Evolutionary conservation across 306 rosid species (phyloP).

Genomic region (Vicia villosa): DNA sequence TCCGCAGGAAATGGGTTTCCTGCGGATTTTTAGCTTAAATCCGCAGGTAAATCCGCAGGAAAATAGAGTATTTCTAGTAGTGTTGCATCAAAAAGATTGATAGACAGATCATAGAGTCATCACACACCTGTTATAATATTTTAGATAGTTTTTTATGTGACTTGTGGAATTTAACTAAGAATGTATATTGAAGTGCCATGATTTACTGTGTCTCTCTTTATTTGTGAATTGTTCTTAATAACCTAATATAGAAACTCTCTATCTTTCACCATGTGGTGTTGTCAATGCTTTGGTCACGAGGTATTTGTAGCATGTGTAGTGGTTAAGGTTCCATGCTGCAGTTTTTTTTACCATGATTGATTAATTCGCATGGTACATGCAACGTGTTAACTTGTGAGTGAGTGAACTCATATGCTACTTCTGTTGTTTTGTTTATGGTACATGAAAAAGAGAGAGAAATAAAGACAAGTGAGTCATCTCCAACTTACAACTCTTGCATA

Average conservation of each 20-base stretch:
- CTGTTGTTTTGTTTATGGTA: not conserved
- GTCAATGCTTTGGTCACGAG: slow-evolving; percentile 37
- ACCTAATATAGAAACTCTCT: slow-evolving; percentile 32
- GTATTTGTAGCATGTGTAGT: slow-evolving; percentile 31
- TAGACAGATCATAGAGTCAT: slow-evolving; percentile 18
- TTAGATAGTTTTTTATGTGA: slow-evolving; percentile 10
- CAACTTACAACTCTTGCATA: slow-evolving; percentile 2
- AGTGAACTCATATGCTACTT: not conserved
- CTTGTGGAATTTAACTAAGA: slow-evolving; percentile 33
- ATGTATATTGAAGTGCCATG: not conserved
- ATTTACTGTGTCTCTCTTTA: slow-evolving; percentile 4
- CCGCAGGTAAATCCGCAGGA: too few species aligned
- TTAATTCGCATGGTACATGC: slow-evolving; percentile 5
- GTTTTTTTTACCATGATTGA: not conserved
- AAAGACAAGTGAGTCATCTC: not conserved
- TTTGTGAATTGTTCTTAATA: not conserved
- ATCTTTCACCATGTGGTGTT: slow-evolving; percentile 34
- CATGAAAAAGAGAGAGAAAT: not conserved
- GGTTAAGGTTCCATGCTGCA: slow-evolving; percentile 13
- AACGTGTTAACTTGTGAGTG: not conserved
- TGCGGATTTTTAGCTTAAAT: too few species aligned
- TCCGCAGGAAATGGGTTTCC: too few species aligned
- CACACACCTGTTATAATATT: slow-evolving; percentile 28
- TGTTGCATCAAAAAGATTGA: slow-evolving; percentile 28
- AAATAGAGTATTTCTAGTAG: too few species aligned